Evolutionary conservation across 2,329 filamentous ascomycete genomes (phyloP), one percentile per base, ranked within the genome.

Genomic region (Venturia carpophila): DNA sequence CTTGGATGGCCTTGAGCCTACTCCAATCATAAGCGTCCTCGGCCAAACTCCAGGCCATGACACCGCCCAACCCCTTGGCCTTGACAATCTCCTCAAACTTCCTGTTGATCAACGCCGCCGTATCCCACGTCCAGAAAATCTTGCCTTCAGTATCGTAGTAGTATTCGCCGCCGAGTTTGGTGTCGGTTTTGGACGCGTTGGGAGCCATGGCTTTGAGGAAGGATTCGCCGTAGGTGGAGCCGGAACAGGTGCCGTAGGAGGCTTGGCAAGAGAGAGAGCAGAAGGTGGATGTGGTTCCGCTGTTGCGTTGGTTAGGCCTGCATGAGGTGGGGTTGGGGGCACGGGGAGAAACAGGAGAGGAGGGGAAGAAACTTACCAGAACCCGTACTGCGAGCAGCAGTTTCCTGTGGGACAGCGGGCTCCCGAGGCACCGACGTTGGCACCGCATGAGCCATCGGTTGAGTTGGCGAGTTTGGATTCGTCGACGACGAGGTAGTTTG

Each of bases 61-160:
- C 84, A 19, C 89, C 89, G 1, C 88, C 88, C 0, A 91, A 73
- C 0, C 77, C 74, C 71, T 82, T 80, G 41, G 78, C 77, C 39
- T 79, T 75, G 3, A 90, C 79, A 43, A 92, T 80, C 5, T 81
- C 73, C 3, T 79, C 75, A 66, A 90, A 84, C 76, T 92, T 92
- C 65, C 78, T 76, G 15, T 73, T 69, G 62, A 92, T 86, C 15
- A 85, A 79, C 9, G 79, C 78, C 0, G 82, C 79, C 0, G 85
- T 88, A 67, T 92, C 89, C 79, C 86, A 91, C 0, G 87, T 87
- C 89, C 89, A 92, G 82, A 88, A 92, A 39, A 87, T 72, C 64
- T 81, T 75, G 68, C 84, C 78, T 5, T 76, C 68, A 0, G 72
- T 66, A 70, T 92, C 89, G 79, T 83, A 89, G 74, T 84, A 91